A percentile compares a stretch with the other conserved stretches of the same genome.
Conservation (phyloP, 768 basidiomycete genomes). For the Hortiboletus campestris region DNA sequence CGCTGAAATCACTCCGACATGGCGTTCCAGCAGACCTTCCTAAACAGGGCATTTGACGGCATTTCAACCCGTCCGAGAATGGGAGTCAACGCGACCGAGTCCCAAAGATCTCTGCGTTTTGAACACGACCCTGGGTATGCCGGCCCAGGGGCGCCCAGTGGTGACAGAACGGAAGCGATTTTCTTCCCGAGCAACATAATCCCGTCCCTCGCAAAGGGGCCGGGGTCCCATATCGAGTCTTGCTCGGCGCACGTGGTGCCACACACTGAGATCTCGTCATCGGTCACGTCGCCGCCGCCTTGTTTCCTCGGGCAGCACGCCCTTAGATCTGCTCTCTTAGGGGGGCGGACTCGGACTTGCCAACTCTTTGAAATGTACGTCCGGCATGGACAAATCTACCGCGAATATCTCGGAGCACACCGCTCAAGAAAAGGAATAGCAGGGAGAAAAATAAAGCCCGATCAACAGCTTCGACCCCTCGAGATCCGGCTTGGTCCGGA, state of each 20-base stretch:
- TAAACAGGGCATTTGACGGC: constrained; percentile 2
- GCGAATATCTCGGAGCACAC: constrained; percentile 18
- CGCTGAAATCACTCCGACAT: background rate
- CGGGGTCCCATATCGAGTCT: background rate
- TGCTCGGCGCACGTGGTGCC: background rate
- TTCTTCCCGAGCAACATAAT: background rate
- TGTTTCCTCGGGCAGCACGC: constrained; percentile 5
- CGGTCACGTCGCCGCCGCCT: background rate
- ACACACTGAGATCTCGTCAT: constrained; percentile 2
- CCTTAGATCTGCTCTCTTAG: constrained; percentile 1
- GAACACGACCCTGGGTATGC: background rate
- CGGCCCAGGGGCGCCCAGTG: background rate
- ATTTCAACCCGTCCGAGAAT: constrained; percentile 13
- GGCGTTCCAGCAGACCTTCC: constrained; percentile 2
- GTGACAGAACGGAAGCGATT: background rate
- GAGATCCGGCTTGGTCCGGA: constrained; percentile 18
- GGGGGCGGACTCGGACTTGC: background rate
- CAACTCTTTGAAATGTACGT: background rate
- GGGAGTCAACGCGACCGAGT: background rate
- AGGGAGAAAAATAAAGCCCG: constrained; percentile 6
- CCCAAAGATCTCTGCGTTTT: background rate
- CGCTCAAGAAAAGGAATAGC: constrained; percentile 9
- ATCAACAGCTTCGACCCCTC: constrained; percentile 19
- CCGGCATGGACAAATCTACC: constrained; percentile 13
- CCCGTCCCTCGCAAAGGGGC: background rate